These are phyloP conservation scores for Lagenaria siceraria DNA, from an alignment of 306 rosid species.

Conservation along the genomic window DNA sequence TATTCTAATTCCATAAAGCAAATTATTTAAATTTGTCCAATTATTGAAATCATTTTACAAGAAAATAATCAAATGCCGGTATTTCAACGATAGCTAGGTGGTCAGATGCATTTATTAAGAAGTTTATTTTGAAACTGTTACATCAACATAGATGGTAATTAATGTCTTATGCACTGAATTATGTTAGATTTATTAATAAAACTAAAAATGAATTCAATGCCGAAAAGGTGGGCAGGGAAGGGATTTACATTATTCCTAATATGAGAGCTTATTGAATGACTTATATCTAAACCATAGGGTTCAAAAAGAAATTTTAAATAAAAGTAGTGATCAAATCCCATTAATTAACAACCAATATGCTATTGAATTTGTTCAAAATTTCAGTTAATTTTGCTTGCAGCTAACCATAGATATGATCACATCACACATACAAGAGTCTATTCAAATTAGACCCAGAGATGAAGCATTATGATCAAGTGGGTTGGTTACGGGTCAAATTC, in stretches of 20 bases:
- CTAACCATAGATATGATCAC: no score
- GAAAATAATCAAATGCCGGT: background rate
- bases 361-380: background rate
- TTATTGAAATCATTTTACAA: background rate
- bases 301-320: no score
- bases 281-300: background rate
- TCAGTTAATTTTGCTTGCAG: background rate
- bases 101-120: no score
- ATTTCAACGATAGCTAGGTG: no score
- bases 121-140: no score
- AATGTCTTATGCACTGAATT: no score
- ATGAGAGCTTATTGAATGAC: no score
- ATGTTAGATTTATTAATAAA: no score
- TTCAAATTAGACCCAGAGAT: background rate
- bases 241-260: no score
- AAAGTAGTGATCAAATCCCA: background rate
- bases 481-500: conserved; percentile 6
- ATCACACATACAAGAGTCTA: background rate
- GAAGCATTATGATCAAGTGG: background rate
- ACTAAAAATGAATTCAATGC: no score
- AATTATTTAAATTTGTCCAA: background rate
- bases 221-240: no score
- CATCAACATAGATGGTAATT: no score
- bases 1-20: background rate
- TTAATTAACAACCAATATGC: background rate